phyloP scores from a whole-genome alignment of 768 basidiomycete species.

The Lactifluus pinguis region DNA sequence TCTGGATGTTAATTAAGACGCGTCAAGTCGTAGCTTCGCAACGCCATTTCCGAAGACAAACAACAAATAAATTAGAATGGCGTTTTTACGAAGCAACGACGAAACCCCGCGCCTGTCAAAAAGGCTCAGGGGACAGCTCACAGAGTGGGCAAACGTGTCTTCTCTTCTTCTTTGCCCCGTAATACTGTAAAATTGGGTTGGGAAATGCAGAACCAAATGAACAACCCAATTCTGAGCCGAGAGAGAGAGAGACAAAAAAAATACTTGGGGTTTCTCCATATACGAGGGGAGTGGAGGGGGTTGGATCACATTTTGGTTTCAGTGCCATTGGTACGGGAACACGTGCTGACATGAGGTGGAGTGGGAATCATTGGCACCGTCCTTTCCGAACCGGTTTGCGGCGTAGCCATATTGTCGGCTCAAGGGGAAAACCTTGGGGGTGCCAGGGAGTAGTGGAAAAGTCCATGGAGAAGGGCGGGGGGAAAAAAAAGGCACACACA shows the following conservation, averaged over 20 bases:
- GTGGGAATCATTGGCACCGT: neutral
- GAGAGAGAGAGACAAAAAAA: no score
- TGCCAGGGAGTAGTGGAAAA: neutral
- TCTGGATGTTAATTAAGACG: neutral
- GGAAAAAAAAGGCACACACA: neutral
- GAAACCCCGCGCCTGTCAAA: neutral
- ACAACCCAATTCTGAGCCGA: no score
- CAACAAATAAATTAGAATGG: neutral
- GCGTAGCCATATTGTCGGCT: neutral
- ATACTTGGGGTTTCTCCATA: no score
- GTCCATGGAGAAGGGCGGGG: neutral
- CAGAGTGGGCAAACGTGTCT: no score
- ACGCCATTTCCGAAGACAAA: neutral
- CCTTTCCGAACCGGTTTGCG: neutral
- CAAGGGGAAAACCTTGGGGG: neutral
- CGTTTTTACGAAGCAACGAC: neutral
- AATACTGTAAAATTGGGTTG: no score
- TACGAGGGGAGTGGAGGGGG: no score
- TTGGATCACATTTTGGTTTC: neutral
- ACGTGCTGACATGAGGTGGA: neutral
- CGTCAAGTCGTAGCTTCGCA: neutral
- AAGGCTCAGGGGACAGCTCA: neutral
- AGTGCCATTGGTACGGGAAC: neutral
- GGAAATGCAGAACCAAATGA: no score
- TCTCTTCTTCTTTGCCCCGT: no score